Conservation (phyloP, 2,329 filamentous ascomycete genomes). For the Fusarium coicis region DNA sequence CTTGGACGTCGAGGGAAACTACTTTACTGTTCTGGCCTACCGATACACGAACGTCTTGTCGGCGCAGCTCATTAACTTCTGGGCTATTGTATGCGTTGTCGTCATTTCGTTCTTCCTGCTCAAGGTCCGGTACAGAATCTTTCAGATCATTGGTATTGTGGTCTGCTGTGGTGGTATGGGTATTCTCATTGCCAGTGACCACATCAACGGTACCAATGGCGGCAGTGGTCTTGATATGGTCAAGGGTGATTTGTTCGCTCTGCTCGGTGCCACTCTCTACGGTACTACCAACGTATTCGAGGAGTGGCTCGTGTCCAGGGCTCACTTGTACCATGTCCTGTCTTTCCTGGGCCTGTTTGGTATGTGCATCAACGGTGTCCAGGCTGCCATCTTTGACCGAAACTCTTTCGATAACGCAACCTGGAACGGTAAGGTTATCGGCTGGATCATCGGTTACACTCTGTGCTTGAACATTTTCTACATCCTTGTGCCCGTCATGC, state of each 20-base stretch:
- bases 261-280: conserved; percentile 90
- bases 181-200: conserved; percentile 85
- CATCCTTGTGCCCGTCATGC: conserved; percentile 83
- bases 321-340: conserved; percentile 91
- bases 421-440: conserved; percentile 76
- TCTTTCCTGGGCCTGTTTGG: conserved; percentile 91
- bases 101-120: conserved; percentile 84
- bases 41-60: conserved; percentile 91
- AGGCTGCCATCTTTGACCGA: conserved; percentile 93
- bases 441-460: conserved; percentile 92
- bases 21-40: conserved; percentile 96
- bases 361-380: conserved; percentile 89
- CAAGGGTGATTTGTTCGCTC: conserved; percentile 92
- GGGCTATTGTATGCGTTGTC: conserved; percentile 95
- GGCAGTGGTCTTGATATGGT: conserved; percentile 76
- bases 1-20: conserved; percentile 95
- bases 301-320: conserved; percentile 90
- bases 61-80: conserved; percentile 97
- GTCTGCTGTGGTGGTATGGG: conserved; percentile 93
- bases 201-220: conserved; percentile 80
- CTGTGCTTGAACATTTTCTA: conserved; percentile 87
- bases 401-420: conserved; percentile 70
- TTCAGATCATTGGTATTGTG: conserved; percentile 87
- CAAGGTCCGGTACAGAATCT: conserved; percentile 86
- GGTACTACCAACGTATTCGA: conserved; percentile 91